Evolutionary conservation across 2,329 filamentous ascomycete species (phyloP).

Genomic region (Aureobasidium sp.): DNA sequence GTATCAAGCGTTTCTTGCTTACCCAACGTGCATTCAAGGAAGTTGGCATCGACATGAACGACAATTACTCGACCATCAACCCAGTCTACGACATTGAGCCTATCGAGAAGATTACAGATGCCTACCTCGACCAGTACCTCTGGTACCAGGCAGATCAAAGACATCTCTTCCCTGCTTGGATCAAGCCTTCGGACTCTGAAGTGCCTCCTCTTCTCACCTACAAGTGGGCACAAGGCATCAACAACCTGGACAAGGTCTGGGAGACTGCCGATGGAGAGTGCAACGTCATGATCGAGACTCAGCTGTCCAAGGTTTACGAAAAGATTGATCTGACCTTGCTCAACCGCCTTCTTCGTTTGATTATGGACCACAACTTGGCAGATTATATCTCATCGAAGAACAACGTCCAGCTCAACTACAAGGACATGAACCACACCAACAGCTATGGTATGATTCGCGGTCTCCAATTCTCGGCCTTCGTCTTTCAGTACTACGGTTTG

Average conservation of each 20-base stretch:
- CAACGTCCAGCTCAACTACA: slow-evolving; percentile 98
- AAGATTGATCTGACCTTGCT: slow-evolving; percentile 96
- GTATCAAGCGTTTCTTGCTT: slow-evolving; percentile 95
- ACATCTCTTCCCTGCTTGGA: slow-evolving; percentile 95
- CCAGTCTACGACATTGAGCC: slow-evolving; percentile 98
- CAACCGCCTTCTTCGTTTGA: slow-evolving; percentile 84
- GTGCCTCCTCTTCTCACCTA: slow-evolving; percentile 90
- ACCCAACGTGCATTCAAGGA: slow-evolving; percentile 99
- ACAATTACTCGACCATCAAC: slow-evolving; percentile 99
- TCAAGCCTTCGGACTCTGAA: slow-evolving; percentile 97
- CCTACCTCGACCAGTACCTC: slow-evolving; percentile 94
- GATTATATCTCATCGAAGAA: slow-evolving; percentile 99
- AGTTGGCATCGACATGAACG: slow-evolving; percentile 99
- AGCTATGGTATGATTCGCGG: slow-evolving; percentile 98
- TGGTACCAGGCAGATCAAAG: slow-evolving; percentile 99
- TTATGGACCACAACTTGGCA: slow-evolving; percentile 99
- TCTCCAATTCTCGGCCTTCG: slow-evolving; percentile 94
- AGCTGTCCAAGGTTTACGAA: slow-evolving; percentile 98
- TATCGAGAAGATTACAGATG: slow-evolving; percentile 98
- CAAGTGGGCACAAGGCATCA: slow-evolving; percentile 99
- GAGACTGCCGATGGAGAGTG: slow-evolving; percentile 89
- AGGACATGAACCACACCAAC: slow-evolving; percentile 99
- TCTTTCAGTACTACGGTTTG: slow-evolving; percentile 97
- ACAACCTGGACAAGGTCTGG: slow-evolving; percentile 95
- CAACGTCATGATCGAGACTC: slow-evolving; percentile 97